A percentile compares a stretch with the other conserved stretches of the same genome.
phyloP scores from a whole-genome alignment of 441 rosid species.

The Viola pubescens region DNA sequence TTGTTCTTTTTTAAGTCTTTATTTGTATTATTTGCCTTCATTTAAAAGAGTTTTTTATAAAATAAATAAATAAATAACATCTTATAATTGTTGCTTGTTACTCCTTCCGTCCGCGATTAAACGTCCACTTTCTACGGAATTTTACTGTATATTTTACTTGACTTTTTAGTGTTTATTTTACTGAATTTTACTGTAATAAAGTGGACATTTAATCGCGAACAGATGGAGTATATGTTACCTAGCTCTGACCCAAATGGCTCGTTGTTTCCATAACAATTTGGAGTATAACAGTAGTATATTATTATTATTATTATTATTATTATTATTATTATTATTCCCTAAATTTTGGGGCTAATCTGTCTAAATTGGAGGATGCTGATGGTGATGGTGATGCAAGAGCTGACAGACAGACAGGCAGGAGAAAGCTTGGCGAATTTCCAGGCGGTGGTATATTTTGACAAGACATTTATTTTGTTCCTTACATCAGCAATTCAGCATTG shows the following conservation, averaged over 20 bases:
- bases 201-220: too few species aligned
- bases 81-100: background rate
- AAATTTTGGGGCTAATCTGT: background rate
- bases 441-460: slow-evolving; percentile 3
- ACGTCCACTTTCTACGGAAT: too few species aligned
- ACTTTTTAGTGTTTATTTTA: too few species aligned
- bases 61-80: too few species aligned
- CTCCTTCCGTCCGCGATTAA: too few species aligned
- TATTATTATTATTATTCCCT: background rate
- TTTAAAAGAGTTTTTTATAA: too few species aligned
- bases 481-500: background rate
- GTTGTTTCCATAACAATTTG: background rate
- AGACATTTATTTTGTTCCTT: background rate
- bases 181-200: too few species aligned
- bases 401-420: background rate
- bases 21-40: too few species aligned
- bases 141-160: too few species aligned
- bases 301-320: too few species aligned
- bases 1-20: too few species aligned
- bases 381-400: background rate
- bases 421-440: background rate
- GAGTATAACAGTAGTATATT: too few species aligned
- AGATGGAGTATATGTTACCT: background rate
- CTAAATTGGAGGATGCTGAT: background rate
- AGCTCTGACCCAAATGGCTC: background rate